Conservation (phyloP, 345 rosid species). For the Brassica nigra region DNA sequence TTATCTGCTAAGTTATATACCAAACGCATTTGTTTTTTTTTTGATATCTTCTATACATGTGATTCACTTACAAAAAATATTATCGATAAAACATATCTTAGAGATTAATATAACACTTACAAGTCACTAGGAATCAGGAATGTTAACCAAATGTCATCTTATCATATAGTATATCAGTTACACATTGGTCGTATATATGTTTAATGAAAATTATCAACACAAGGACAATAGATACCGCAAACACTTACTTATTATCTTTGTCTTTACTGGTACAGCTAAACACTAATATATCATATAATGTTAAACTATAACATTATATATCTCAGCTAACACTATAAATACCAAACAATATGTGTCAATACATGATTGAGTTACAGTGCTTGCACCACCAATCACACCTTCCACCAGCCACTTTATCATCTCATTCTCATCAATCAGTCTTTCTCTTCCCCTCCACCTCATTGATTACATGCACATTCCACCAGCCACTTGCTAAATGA, state of each 20-base stretch:
- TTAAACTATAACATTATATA: neutral
- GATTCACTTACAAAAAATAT: no score
- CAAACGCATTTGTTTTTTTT: no score
- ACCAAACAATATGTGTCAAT: neutral
- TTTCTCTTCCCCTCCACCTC: neutral
- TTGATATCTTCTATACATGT: no score
- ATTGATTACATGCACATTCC: no score
- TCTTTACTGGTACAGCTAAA: neutral
- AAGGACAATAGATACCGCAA: neutral
- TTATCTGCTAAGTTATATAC: no score
- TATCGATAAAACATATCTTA: no score
- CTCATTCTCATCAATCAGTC: neutral
- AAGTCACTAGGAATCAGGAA: neutral
- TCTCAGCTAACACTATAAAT: neutral
- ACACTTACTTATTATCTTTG: neutral
- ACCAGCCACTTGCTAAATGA: no score
- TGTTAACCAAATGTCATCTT: neutral
- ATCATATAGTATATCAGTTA: neutral
- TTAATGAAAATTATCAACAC: neutral
- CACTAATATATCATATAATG: neutral
- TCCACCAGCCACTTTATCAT: neutral
- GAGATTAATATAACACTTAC: neutral
- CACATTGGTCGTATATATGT: neutral
- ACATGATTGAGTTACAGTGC: neutral
- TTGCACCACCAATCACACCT: neutral